Conservation (phyloP, 1,139 yeast species). For the Hemisphaericaspora subhashii region DNA sequence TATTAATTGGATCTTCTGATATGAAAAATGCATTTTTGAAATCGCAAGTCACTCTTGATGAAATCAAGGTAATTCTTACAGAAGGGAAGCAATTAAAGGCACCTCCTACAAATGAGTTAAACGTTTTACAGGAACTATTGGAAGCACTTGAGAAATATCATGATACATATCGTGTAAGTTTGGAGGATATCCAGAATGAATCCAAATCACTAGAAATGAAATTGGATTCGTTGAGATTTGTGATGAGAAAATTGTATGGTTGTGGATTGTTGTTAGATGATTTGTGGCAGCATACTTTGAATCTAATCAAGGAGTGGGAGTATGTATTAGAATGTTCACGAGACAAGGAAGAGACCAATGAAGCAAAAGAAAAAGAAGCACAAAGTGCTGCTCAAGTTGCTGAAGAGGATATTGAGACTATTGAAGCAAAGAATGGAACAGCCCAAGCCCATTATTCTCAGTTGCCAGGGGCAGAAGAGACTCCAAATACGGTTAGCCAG, state of each 20-base stretch:
- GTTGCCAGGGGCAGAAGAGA: too few species aligned
- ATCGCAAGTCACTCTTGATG: conserved; percentile 23
- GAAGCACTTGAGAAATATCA: conserved; percentile 14
- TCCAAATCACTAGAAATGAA: conserved; percentile 15
- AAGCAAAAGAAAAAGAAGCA: not conserved
- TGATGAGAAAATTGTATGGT: conserved; percentile 37
- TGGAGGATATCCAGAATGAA: conserved; percentile 17
- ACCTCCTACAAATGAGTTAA: conserved; percentile 41
- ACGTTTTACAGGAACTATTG: conserved; percentile 22
- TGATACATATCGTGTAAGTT: conserved; percentile 11
- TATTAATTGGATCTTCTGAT: conserved; percentile 21
- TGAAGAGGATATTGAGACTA: too few species aligned
- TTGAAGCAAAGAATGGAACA: too few species aligned
- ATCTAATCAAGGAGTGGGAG: conserved; percentile 18
- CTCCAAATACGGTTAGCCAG: too few species aligned
- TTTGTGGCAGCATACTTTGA: conserved; percentile 20
- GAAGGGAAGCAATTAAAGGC: conserved; percentile 37
- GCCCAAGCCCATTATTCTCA: too few species aligned
- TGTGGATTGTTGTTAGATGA: conserved; percentile 30
- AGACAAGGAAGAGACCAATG: not conserved
- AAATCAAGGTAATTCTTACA: conserved; percentile 19
- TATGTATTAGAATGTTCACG: conserved; percentile 5
- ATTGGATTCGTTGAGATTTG: conserved; percentile 27
- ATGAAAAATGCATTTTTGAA: conserved; percentile 18
- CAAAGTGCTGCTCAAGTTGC: not conserved